Base-by-base conservation (phyloP, 169 alveolate genomes). In the Plasmodium vivax region DNA sequence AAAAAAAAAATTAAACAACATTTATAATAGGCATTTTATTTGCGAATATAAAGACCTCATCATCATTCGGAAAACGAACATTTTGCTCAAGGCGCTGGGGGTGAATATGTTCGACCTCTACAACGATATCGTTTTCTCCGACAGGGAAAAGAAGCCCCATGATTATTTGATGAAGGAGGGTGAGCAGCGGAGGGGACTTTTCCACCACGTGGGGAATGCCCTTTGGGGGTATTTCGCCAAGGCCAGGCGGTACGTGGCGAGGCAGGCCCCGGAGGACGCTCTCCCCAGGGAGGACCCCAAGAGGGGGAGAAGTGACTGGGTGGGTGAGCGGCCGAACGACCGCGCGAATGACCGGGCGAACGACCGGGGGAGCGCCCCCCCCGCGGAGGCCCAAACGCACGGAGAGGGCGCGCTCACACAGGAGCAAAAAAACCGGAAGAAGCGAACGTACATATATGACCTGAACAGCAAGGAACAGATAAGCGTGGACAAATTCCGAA, bases 21-120 rank as follows among this genome's bases (percentile, higher is more conserved):
- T 92, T 19, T 92, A 92, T 79, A 92, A 92, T 68, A 92, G 95
- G 19, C 95, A 92, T 92, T 92, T 82, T 47, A 92, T 92, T 82
- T 92, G 95, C 58, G 95, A 92, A 79, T 83, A 92, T 72, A 92
- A 92, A 38, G 95, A 92, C 43, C 45, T 92, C 56, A 82, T 92
- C 16, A 79, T 92, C 16, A 92, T 92, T 12, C 74, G 95, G 38
- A 92, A 92, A 82, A 92, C 95, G 30, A 92, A 92, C 74, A 92
- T 92, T 30, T 30, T 92, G 32, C 58, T 92, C 12, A 92, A 92
- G 77, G 77, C 95, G 2, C 38, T 92, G 54, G 95, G 95, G 14
- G 72, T 83, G 38, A 92, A 92, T 51, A 92, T 92, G 95, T 81
- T 82, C 32, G 95, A 92, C 45, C 43, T 92, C 62, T 92, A 92